phyloP scores from a whole-genome alignment of 2,329 filamentous ascomycete genomes.

The Fulvia fulva region DNA sequence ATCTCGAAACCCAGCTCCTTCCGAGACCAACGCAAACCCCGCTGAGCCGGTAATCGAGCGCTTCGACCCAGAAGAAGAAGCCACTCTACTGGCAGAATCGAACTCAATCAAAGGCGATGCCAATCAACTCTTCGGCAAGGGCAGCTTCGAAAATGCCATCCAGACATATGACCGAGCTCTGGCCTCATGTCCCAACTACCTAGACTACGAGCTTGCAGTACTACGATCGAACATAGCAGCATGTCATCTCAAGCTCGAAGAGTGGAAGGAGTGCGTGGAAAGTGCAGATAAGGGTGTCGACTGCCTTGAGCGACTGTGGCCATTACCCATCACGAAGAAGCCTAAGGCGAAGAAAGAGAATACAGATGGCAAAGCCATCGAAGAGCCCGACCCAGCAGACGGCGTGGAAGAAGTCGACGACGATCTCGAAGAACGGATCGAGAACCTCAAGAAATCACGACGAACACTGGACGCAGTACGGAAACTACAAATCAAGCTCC shows the following conservation, averaged over 20 bases:
- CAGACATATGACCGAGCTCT: slow-evolving; percentile 78
- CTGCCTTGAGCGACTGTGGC: slow-evolving; percentile 61
- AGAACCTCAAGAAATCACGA: slow-evolving; percentile 40
- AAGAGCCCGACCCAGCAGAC: slow-evolving; percentile 31
- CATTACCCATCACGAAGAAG: slow-evolving; percentile 29
- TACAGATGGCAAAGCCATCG: slow-evolving; percentile 16
- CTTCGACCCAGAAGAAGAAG: slow-evolving; percentile 44
- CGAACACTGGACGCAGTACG: slow-evolving; percentile 59
- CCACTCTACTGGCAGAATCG: slow-evolving; percentile 64
- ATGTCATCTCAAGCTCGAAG: slow-evolving; percentile 76
- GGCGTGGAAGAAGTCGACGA: slow-evolving; percentile 51
- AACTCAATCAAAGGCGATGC: slow-evolving; percentile 69
- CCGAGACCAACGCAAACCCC: background rate
- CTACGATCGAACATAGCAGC: slow-evolving; percentile 85
- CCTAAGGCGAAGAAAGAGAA: slow-evolving; percentile 20
- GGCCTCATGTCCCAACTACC: slow-evolving; percentile 72
- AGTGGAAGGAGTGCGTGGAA: slow-evolving; percentile 79
- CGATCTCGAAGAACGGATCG: slow-evolving; percentile 40
- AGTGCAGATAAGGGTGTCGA: slow-evolving; percentile 70
- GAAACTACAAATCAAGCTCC: slow-evolving; percentile 75
- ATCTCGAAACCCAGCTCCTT: slow-evolving; percentile 2
- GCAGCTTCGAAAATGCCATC: slow-evolving; percentile 72
- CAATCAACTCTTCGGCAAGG: slow-evolving; percentile 72
- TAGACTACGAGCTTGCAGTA: slow-evolving; percentile 84
- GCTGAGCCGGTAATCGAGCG: slow-evolving; percentile 20